Conservation (phyloP, 805 yeast species). For the Candida verbasci region DNA sequence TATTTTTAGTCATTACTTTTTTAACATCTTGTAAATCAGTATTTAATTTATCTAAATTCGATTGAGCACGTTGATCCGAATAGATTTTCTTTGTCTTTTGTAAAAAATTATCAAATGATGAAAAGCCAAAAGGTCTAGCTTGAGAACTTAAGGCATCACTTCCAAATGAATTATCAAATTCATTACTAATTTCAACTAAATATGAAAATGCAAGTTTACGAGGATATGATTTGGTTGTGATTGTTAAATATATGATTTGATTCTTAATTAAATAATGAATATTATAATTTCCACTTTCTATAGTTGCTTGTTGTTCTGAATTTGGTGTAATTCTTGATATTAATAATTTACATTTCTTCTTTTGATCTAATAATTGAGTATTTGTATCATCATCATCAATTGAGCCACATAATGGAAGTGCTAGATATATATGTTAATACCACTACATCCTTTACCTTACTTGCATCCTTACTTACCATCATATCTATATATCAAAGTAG, state of each 20-base stretch:
- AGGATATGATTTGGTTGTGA: constrained; percentile 77
- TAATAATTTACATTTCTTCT: constrained; percentile 77
- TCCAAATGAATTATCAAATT: constrained; percentile 77
- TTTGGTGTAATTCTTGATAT: constrained; percentile 70
- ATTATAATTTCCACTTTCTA: constrained; percentile 69
- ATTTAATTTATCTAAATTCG: constrained; percentile 80
- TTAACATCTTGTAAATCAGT: constrained; percentile 90
- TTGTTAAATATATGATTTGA: constrained; percentile 70
- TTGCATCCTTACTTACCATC: constrained; percentile 45
- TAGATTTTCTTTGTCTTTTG: constrained; percentile 85
- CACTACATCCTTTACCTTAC: too few relatives aligned
- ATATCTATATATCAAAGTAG: constrained; percentile 61
- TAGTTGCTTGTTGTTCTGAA: constrained; percentile 79
- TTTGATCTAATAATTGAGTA: constrained; percentile 63
- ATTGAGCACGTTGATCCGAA: constrained; percentile 87
- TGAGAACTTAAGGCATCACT: constrained; percentile 54
- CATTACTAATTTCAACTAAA: constrained; percentile 73
- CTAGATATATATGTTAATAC: constrained; percentile 26
- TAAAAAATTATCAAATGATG: constrained; percentile 77
- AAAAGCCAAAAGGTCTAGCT: constrained; percentile 88
- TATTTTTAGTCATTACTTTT: constrained; percentile 92
- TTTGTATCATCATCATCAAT: constrained; percentile 79
- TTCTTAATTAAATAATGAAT: constrained; percentile 69
- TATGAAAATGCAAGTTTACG: constrained; percentile 86
- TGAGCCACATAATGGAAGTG: constrained; percentile 87